Conservation (phyloP, 2,329 filamentous ascomycete species). For the Fusarium sp. region DNA sequence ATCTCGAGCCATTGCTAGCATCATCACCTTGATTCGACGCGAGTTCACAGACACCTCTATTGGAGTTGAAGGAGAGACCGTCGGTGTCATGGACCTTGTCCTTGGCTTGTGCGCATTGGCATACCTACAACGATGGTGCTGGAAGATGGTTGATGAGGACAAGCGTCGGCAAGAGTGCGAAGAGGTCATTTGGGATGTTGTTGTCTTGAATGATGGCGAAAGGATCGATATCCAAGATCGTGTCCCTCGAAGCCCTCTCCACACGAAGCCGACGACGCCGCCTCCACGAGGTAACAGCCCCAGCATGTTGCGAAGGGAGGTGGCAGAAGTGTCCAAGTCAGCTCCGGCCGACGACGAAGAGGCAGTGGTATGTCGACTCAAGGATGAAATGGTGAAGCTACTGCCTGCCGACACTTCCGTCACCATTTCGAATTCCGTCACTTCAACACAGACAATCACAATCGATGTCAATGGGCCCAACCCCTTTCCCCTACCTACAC, state of each 20-base stretch:
- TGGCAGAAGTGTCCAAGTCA: neutral
- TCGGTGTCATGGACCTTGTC: constrained; percentile 71
- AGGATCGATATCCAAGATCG: constrained; percentile 63
- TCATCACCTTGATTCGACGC: constrained; percentile 71
- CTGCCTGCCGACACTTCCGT: constrained; percentile 68
- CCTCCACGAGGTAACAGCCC: constrained; percentile 4
- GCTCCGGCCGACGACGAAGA: constrained; percentile 51
- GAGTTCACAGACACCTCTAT: constrained; percentile 74
- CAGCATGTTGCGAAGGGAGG: neutral
- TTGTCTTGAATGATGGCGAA: constrained; percentile 69
- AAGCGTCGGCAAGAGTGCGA: constrained; percentile 59
- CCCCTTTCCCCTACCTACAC: constrained; percentile 63
- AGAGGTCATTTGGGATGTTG: constrained; percentile 74
- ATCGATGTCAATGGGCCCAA: constrained; percentile 69
- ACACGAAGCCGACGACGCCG: neutral
- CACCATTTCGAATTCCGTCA: constrained; percentile 69
- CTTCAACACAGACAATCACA: constrained; percentile 72
- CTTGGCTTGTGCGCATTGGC: constrained; percentile 71
- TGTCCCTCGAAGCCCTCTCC: constrained; percentile 6
- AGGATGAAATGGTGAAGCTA: constrained; percentile 65
- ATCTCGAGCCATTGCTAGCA: constrained; percentile 74
- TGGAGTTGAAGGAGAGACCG: constrained; percentile 67
- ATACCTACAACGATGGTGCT: constrained; percentile 70
- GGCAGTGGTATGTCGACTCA: constrained; percentile 57
- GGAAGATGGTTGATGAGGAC: constrained; percentile 63